Base-by-base conservation (phyloP, 495 filamentous ascomycete species). In the Aspergillus avenaceus region DNA sequence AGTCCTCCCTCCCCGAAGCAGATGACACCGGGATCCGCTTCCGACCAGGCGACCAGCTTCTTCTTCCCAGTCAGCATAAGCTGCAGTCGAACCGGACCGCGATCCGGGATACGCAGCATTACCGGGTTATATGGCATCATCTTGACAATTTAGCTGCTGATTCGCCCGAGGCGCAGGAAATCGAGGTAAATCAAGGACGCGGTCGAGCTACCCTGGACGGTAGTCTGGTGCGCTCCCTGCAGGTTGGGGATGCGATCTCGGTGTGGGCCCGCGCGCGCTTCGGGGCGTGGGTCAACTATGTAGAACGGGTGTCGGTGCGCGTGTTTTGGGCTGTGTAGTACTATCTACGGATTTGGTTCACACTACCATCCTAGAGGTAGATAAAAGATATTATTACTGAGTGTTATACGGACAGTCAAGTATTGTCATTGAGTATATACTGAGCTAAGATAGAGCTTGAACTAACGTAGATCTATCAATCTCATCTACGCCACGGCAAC, bases 181-280 rank as follows among this genome's bases (percentile, higher is more conserved):
- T 74, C 42, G 65, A 71, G 52, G 24, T 31, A 16, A 61, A 28
- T 14, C 53, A 56, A 13, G 84, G 80, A 5, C 72, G 80, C 14
- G 85, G 83, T 3, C 63, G 54, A 32, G 75, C 52, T n/a, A 83
- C 76, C 16, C 69, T 70, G n/a, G 69, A 78, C 60, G 79, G 84
- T 31, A 67, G 69, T 29, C 78, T 72, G 50, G 78, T 89, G 14
- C 68, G 78, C 12, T 66, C 72, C 25, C 54, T 88, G 57, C 71
- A 74, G 52, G 54, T 85, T 14, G 86, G 85, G 0, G 85, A 90
- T 64, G 71, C 80, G 12, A 69, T 89, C 29, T 80, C 80, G 2
- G 58, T 90, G 16, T 86, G 84, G 83, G 84, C 67, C 4, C 75
- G 79, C 46, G 75, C 83, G 0, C 71, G 82, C 44, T 90, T 85